A percentile compares a stretch with the other conserved stretches of the same genome.
Conservation (phyloP, 257 asterid species). For the Sherardia arvensis region DNA sequence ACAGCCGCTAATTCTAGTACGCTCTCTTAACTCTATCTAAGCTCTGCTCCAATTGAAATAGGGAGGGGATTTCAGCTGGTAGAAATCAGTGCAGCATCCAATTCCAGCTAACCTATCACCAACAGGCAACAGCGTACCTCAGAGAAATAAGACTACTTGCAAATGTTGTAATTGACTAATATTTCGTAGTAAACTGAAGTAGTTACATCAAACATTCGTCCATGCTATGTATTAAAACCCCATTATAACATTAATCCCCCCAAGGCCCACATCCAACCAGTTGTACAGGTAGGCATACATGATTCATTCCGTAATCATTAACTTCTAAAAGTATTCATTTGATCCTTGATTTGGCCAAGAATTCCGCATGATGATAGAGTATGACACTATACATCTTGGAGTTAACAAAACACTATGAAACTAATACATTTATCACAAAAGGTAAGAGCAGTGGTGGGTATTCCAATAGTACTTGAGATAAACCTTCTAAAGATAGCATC, state of each 20-base stretch:
- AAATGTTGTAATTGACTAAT: background rate
- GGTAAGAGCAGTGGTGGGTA: background rate
- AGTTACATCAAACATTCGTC: background rate
- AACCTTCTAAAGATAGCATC: background rate
- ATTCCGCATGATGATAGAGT: no score
- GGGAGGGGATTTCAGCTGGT: constrained; percentile 1
- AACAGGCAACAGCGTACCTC: background rate
- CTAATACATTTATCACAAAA: background rate
- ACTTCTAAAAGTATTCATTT: no score
- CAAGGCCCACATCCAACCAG: background rate
- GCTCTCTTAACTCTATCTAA: background rate
- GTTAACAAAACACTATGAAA: background rate
- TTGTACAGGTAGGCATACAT: no score
- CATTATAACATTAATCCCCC: background rate
- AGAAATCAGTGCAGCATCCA: background rate
- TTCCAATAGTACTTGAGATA: background rate
- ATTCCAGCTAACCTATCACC: background rate
- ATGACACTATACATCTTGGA: background rate
- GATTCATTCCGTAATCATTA: no score
- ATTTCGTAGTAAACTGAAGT: background rate
- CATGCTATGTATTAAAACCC: background rate
- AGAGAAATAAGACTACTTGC: background rate
- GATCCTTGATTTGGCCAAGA: no score
- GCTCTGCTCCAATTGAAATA: background rate
- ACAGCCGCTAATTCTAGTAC: background rate